Percentiles rank a stretch among this genome's conserved stretches.
phyloP scores from a whole-genome alignment of 345 rosid genomes.

The Camelina neglecta region DNA sequence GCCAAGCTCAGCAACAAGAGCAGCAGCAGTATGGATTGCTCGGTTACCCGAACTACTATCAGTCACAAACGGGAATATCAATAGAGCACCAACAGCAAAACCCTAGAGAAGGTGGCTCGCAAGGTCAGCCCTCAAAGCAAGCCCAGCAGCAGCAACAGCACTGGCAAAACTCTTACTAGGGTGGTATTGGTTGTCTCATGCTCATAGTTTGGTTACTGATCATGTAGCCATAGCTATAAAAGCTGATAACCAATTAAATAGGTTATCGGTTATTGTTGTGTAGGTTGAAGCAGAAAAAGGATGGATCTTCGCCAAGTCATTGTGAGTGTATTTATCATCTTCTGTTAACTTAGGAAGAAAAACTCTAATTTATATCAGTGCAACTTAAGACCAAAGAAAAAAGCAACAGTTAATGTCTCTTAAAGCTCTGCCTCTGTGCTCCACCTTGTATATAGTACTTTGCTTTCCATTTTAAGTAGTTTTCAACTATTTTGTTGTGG shows the following conservation, averaged over 20 bases:
- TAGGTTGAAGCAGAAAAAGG: conserved; percentile 10
- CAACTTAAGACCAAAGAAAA: too few species aligned
- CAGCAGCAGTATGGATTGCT: conserved; percentile 72
- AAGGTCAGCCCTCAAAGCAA: conserved; percentile 80
- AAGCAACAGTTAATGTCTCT: too few species aligned
- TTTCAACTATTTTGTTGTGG: too few species aligned
- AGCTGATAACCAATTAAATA: conserved; percentile 22
- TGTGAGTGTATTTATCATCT: conserved; percentile 30
- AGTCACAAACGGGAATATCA: conserved; percentile 72
- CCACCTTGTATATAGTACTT: too few species aligned
- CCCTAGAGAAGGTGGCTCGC: conserved; percentile 59
- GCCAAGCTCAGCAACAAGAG: conserved; percentile 74
- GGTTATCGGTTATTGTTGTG: conserved; percentile 16
- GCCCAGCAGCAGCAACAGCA: conserved; percentile 61
- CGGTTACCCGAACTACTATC: conserved; percentile 88
- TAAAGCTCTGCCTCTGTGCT: too few species aligned
- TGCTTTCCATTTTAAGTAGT: too few species aligned
- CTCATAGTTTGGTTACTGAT: conserved; percentile 4
- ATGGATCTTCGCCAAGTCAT: not conserved
- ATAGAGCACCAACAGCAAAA: conserved; percentile 87
- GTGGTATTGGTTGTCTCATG: not conserved
- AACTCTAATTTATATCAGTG: too few species aligned
- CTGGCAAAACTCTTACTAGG: conserved; percentile 87
- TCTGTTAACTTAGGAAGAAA: conserved; percentile 27
- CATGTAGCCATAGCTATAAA: conserved; percentile 17